Percentiles rank a stretch among this genome's conserved stretches.
Evolutionary conservation across 177 flowering plant genomes (phyloP).

Genomic region (Telopea speciosissima): DNA sequence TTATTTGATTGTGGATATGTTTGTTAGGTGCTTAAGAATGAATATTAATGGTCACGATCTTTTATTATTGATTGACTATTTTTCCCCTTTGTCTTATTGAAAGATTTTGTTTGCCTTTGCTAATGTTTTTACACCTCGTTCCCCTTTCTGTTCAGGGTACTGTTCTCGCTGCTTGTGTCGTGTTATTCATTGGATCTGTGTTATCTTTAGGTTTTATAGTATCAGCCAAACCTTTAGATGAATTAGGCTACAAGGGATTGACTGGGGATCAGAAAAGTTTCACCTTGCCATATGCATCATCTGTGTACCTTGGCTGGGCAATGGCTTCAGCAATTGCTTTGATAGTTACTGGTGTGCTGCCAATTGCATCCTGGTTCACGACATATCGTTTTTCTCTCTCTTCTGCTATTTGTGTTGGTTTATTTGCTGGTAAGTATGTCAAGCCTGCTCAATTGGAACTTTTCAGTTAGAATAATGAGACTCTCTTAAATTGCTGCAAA

Average conservation of each 20-base stretch:
- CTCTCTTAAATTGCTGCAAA: neutral
- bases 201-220: slow-evolving; percentile 85
- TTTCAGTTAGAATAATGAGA: neutral
- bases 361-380: slow-evolving; percentile 95
- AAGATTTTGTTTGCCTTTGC: neutral
- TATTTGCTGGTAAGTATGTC: slow-evolving; percentile 59
- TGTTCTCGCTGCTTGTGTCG: slow-evolving; percentile 55
- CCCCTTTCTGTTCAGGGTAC: slow-evolving; percentile 43
- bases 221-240: slow-evolving; percentile 82
- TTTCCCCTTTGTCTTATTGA: too few relatives aligned
- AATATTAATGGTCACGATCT: neutral
- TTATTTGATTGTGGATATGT: neutral
- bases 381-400: slow-evolving; percentile 87
- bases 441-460: neutral
- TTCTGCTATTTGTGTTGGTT: slow-evolving; percentile 75
- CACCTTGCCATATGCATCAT: slow-evolving; percentile 78
- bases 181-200: slow-evolving; percentile 62
- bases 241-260: slow-evolving; percentile 60
- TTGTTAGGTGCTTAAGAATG: neutral
- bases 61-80: neutral
- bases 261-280: slow-evolving; percentile 35
- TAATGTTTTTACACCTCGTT: neutral
- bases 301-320: slow-evolving; percentile 91
- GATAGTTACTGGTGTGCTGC: slow-evolving; percentile 75
- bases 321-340: slow-evolving; percentile 84